A percentile compares a stretch with the other conserved stretches of the same genome.
These are phyloP conservation scores for Tylopilus felleus DNA, from an alignment of 768 basidiomycete species.

Conservation along the genomic window DNA sequence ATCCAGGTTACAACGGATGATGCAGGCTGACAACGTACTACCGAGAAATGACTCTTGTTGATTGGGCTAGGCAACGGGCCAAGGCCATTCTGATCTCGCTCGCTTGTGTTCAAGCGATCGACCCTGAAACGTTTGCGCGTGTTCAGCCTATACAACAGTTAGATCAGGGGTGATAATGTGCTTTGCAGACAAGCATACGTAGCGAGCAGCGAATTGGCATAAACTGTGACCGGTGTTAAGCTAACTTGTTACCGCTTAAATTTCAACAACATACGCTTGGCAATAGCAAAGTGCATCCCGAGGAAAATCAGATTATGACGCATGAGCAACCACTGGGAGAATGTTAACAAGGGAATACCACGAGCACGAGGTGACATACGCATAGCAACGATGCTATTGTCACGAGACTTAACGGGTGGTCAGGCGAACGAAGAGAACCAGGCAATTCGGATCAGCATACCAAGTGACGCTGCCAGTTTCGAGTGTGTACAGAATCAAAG, in stretches of 20 bases:
- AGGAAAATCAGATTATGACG: constrained; percentile 36
- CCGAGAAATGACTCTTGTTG: constrained; percentile 23
- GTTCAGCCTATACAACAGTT: constrained; percentile 20
- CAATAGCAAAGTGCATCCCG: constrained; percentile 35
- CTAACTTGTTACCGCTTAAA: too few species aligned
- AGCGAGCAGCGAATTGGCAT: constrained; percentile 34
- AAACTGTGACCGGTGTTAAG: constrained; percentile 17
- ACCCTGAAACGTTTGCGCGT: constrained; percentile 30
- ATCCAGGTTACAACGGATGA: neutral
- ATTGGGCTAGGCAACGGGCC: constrained; percentile 16
- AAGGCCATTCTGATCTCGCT: constrained; percentile 19
- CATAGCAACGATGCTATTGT: constrained; percentile 34
- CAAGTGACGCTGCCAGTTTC: constrained; percentile 51
- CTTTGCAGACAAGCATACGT: constrained; percentile 21
- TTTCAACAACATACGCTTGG: constrained; percentile 25
- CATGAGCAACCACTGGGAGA: constrained; percentile 29
- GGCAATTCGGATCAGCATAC: constrained; percentile 13
- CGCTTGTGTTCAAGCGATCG: constrained; percentile 26
- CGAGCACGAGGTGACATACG: constrained; percentile 13
- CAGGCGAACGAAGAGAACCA: neutral
- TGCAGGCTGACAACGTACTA: neutral
- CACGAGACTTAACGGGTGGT: constrained; percentile 20
- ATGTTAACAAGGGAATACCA: neutral
- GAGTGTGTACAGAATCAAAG: constrained; percentile 48
- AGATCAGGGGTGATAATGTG: neutral